Percentiles rank a stretch among this genome's conserved stretches.
phyloP scores from a whole-genome alignment of 2,329 filamentous ascomycete species.

The Calonectria hongkongensis region DNA sequence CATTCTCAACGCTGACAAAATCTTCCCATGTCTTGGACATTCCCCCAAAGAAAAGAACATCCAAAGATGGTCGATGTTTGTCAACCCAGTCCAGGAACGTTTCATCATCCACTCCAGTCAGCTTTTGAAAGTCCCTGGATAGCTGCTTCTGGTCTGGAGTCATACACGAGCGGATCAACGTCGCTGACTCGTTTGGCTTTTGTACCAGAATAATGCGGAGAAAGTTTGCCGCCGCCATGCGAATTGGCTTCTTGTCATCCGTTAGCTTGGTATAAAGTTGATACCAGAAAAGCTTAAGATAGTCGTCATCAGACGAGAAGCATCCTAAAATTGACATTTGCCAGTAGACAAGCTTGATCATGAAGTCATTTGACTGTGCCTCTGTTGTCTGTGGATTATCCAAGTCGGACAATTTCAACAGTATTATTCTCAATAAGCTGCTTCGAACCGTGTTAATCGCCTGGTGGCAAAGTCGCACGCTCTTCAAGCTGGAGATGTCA shows the following conservation, averaged over 20 bases:
- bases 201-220: constrained; percentile 96
- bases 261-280: constrained; percentile 93
- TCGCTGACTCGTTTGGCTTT: constrained; percentile 87
- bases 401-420: constrained; percentile 89
- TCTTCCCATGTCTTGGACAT: constrained; percentile 91
- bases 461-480: constrained; percentile 92
- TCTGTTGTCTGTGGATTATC: constrained; percentile 78
- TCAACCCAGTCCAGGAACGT: constrained; percentile 93
- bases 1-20: constrained; percentile 89
- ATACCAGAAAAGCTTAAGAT: constrained; percentile 91
- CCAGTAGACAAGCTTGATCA: constrained; percentile 95
- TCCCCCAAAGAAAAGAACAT: constrained; percentile 87
- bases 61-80: constrained; percentile 84
- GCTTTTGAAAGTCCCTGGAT: constrained; percentile 84
- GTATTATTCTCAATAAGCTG: constrained; percentile 85
- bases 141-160: constrained; percentile 82
- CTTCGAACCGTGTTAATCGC: constrained; percentile 84
- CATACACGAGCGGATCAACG: constrained; percentile 83
- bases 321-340: constrained; percentile 91
- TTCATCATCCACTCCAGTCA: constrained; percentile 92
- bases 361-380: constrained; percentile 79
- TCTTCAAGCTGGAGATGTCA: constrained; percentile 87
- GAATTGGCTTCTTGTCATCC: constrained; percentile 79
- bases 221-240: constrained; percentile 86
- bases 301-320: constrained; percentile 86